A percentile compares a stretch with the other conserved stretches of the same genome.
These are phyloP conservation scores for Nakazawaea laoshanensis DNA, from an alignment of 805 yeast species.

Conservation along the genomic window DNA sequence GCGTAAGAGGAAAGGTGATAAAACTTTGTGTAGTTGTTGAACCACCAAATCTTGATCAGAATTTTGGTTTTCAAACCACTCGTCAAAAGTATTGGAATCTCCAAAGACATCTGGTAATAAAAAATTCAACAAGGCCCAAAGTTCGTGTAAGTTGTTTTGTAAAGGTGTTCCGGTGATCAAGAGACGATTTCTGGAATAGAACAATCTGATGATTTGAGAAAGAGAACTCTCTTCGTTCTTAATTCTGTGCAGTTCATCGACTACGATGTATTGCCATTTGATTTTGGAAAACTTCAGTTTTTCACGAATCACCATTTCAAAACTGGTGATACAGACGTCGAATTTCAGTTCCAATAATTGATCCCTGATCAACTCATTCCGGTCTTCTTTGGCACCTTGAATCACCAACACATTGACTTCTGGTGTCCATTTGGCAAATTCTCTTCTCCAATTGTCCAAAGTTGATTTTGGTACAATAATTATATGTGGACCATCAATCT, in stretches of 20 bases:
- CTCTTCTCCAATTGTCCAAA: constrained; percentile 92
- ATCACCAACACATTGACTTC: constrained; percentile 79
- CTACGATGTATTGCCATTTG: constrained; percentile 88
- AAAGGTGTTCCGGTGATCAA: constrained; percentile 94
- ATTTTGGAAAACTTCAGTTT: constrained; percentile 71
- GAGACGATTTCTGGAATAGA: constrained; percentile 76
- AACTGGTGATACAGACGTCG: constrained; percentile 86
- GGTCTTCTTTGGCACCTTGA: constrained; percentile 84
- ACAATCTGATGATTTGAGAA: constrained; percentile 85
- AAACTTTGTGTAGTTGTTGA: constrained; percentile 78
- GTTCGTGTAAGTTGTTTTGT: constrained; percentile 89
- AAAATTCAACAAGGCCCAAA: constrained; percentile 92
- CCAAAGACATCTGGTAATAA: constrained; percentile 91
- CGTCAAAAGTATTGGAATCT: constrained; percentile 82
- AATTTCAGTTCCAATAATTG: constrained; percentile 64
- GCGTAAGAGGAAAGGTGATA: constrained; percentile 81
- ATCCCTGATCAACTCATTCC: constrained; percentile 51
- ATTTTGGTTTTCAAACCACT: constrained; percentile 69
- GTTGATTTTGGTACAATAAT: constrained; percentile 95
- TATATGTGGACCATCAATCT: constrained; percentile 83
- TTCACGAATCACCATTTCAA: constrained; percentile 89
- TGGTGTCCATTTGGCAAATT: constrained; percentile 93
- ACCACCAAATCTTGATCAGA: constrained; percentile 75
- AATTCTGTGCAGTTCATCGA: constrained; percentile 96
- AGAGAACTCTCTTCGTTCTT: constrained; percentile 89